These are phyloP conservation scores for Xylariaceae sp. DNA, from an alignment of 2,329 filamentous ascomycete species.

Conservation along the genomic window DNA sequence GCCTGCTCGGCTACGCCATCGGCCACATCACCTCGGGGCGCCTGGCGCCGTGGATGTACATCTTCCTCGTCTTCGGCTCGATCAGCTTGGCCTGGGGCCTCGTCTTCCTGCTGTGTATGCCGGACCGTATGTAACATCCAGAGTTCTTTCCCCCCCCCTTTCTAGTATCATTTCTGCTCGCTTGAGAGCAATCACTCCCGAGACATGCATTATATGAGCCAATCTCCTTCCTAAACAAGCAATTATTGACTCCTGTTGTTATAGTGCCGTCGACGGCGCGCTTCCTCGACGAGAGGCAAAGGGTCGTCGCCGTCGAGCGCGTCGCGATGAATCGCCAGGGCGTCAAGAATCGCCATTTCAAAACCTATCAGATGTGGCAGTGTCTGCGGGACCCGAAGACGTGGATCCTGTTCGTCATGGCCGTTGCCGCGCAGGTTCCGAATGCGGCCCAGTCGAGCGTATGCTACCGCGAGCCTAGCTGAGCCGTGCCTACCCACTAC, in stretches of 20 bases:
- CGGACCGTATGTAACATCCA: too few relatives aligned
- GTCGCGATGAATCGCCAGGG: conserved; percentile 33
- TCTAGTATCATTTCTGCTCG: too few relatives aligned
- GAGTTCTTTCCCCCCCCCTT: too few relatives aligned
- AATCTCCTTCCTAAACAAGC: too few relatives aligned
- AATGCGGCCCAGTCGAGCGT: conserved; percentile 58
- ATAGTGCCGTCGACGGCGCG: conserved; percentile 32
- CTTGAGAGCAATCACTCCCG: too few relatives aligned
- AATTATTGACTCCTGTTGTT: too few relatives aligned
- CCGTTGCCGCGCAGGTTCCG: conserved; percentile 57
- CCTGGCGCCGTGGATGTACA: conserved; percentile 37
- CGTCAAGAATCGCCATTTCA: conserved; percentile 44
- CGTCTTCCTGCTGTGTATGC: conserved; percentile 31
- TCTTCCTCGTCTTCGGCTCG: conserved; percentile 36
- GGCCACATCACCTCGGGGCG: conserved; percentile 35
- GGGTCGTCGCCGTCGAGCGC: conserved; percentile 32
- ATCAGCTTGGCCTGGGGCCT: conserved; percentile 32
- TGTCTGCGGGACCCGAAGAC: conserved; percentile 55
- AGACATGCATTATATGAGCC: too few relatives aligned
- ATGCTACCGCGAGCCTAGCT: background rate
- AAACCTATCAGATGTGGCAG: conserved; percentile 51
- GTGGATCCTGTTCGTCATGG: conserved; percentile 59
- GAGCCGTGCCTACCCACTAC: too few relatives aligned
- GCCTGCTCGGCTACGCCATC: conserved; percentile 35
- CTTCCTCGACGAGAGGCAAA: conserved; percentile 29